Percentiles rank a stretch among this genome's conserved stretches.
Conservation (phyloP, 306 rosid species). For the Ammopiptanthus mongolicus region DNA sequence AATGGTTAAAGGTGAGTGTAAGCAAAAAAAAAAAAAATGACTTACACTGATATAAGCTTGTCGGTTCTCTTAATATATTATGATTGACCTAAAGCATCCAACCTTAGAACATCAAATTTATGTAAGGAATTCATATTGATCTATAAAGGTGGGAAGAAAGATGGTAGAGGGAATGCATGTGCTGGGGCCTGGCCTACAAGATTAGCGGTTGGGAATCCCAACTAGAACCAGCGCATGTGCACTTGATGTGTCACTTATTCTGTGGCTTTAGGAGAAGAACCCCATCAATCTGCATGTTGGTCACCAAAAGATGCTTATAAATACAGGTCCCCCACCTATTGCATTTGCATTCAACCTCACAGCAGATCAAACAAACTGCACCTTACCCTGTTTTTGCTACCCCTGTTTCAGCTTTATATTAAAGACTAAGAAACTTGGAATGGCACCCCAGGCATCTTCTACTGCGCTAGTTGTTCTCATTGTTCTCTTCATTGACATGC, state of each 20-base stretch:
- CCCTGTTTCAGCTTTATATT: background rate
- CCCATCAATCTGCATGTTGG: background rate
- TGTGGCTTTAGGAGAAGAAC: slow-evolving; percentile 10
- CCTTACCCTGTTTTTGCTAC: background rate
- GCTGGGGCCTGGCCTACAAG: slow-evolving; percentile 31
- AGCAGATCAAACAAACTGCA: slow-evolving; percentile 3
- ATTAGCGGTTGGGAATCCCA: slow-evolving; percentile 42
- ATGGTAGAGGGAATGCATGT: slow-evolving; percentile 33
- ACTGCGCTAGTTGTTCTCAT: slow-evolving; percentile 7
- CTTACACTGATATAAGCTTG: too few species aligned
- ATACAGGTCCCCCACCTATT: slow-evolving; percentile 21
- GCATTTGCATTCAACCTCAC: slow-evolving; percentile 24
- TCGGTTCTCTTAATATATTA: too few species aligned
- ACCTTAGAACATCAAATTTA: too few species aligned
- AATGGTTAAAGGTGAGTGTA: too few species aligned
- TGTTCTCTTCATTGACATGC: slow-evolving; percentile 19
- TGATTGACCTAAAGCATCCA: too few species aligned
- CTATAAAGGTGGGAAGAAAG: background rate
- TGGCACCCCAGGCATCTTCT: slow-evolving; percentile 40
- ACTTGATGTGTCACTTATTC: slow-evolving; percentile 33
- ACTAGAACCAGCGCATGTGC: slow-evolving; percentile 61
- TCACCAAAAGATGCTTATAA: slow-evolving; percentile 32
- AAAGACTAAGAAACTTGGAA: slow-evolving; percentile 1
- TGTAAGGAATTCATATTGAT: background rate
- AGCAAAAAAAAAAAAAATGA: too few species aligned